These are phyloP conservation scores for Pilatotrama ljubarskyi DNA, from an alignment of 768 basidiomycete genomes.

Conservation along the genomic window DNA sequence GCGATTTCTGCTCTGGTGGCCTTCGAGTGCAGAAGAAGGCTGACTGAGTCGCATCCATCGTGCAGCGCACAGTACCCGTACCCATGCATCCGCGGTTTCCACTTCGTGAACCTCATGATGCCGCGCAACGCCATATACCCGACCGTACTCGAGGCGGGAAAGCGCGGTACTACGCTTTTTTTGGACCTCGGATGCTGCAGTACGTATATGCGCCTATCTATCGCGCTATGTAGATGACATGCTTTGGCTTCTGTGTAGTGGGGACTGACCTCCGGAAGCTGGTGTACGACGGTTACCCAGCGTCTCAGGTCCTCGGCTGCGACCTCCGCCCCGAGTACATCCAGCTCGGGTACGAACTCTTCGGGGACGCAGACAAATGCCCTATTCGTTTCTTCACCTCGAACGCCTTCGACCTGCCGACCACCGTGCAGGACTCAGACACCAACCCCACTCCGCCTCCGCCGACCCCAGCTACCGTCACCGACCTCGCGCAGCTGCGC, in stretches of 20 bases:
- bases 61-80: conserved; percentile 32
- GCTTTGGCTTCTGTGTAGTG: conserved; percentile 24
- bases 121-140: conserved; percentile 27
- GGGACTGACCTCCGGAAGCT: conserved; percentile 37
- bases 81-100: conserved; percentile 36
- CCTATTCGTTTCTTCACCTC: conserved; percentile 32
- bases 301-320: conserved; percentile 28
- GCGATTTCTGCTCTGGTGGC: background rate
- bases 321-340: conserved; percentile 35
- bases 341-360: conserved; percentile 33
- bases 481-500: conserved; percentile 26
- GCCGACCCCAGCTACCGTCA: conserved; percentile 7
- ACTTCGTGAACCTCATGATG: conserved; percentile 35
- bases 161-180: conserved; percentile 25
- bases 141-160: conserved; percentile 28
- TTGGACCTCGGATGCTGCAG: conserved; percentile 38
- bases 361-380: conserved; percentile 24
- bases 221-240: background rate
- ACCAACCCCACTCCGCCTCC: background rate
- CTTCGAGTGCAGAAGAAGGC: background rate
- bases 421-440: background rate
- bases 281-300: conserved; percentile 35
- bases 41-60: background rate
- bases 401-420: conserved; percentile 32
- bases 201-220: conserved; percentile 16